Conservation (phyloP, 257 asterid species). For the Craterostigma plantagineum region DNA sequence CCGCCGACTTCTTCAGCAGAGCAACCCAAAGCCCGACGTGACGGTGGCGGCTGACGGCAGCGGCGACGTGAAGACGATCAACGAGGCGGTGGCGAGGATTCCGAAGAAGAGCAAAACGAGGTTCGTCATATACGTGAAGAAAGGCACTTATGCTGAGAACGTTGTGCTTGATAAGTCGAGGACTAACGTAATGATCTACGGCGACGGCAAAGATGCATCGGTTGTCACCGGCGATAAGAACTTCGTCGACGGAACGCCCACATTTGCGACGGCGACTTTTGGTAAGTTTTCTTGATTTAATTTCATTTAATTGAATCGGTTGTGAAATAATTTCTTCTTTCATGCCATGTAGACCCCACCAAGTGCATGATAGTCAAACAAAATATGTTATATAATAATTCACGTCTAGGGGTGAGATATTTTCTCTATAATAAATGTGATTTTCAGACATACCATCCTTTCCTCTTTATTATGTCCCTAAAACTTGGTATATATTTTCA, state of each 20-base stretch:
- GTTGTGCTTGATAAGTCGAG: slow-evolving; percentile 36
- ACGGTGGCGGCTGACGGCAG: slow-evolving; percentile 45
- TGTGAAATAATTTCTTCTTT: too few species aligned
- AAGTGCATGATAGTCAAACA: slow-evolving; percentile 13
- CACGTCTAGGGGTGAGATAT: too few species aligned
- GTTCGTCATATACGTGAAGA: slow-evolving; percentile 41
- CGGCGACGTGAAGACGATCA: slow-evolving; percentile 27
- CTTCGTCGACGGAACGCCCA: slow-evolving; percentile 31
- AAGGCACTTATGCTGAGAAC: slow-evolving; percentile 38
- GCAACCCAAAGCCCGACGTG: slow-evolving; percentile 27
- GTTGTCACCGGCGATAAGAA: slow-evolving; percentile 34
- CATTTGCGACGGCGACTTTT: slow-evolving; percentile 56
- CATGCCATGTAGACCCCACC: slow-evolving; percentile 7
- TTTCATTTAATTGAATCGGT: background rate
- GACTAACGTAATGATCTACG: slow-evolving; percentile 71
- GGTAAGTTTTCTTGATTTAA: slow-evolving; percentile 22
- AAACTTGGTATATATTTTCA: too few species aligned
- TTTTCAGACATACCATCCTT: too few species aligned
- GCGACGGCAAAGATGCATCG: slow-evolving; percentile 42
- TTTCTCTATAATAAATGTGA: too few species aligned
- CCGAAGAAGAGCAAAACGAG: slow-evolving; percentile 31
- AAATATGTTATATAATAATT: too few species aligned
- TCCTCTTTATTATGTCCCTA: too few species aligned
- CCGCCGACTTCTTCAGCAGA: slow-evolving; percentile 34
- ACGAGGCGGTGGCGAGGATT: slow-evolving; percentile 38